Evolutionary conservation across 257 asterid species (phyloP).

Genomic region (Echium plantagineum): DNA sequence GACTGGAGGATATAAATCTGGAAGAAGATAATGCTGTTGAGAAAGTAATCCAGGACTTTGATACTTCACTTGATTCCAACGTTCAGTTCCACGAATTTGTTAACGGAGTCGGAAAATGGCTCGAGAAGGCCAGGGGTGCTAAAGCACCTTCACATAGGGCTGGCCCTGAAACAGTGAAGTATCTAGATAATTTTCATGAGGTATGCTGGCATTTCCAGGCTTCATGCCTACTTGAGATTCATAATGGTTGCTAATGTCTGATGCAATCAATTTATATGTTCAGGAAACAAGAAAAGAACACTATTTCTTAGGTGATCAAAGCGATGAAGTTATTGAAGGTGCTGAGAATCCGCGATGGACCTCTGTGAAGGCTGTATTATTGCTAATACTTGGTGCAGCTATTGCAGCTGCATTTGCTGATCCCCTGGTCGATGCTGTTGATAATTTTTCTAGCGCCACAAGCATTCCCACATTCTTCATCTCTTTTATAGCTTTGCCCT

Average conservation of each 20-base stretch:
- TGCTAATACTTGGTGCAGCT: conserved; percentile 57
- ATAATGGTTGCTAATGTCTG: background rate
- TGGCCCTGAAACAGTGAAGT: conserved; percentile 39
- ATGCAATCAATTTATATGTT: conserved; percentile 6
- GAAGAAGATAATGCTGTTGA: conserved; percentile 47
- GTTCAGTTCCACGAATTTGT: conserved; percentile 44
- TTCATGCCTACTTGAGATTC: background rate
- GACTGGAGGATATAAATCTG: conserved; percentile 48
- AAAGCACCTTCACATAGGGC: conserved; percentile 16
- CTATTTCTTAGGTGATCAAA: conserved; percentile 42
- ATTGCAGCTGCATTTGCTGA: conserved; percentile 95
- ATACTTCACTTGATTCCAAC: conserved; percentile 33
- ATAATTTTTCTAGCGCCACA: conserved; percentile 76
- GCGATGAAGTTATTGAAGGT: conserved; percentile 55
- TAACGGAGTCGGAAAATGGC: conserved; percentile 58
- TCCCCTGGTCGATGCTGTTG: conserved; percentile 83
- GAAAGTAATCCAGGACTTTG: conserved; percentile 66
- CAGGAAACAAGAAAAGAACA: conserved; percentile 82
- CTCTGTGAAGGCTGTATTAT: conserved; percentile 50
- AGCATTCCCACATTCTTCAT: conserved; percentile 81
- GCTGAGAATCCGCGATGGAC: conserved; percentile 36
- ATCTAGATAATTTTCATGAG: conserved; percentile 51
- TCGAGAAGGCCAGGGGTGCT: conserved; percentile 47
- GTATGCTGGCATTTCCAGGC: conserved; percentile 17
- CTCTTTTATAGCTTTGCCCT: conserved; percentile 73